phyloP scores from a whole-genome alignment of 495 filamentous ascomycete species.

The Filosporella fistucella region DNA sequence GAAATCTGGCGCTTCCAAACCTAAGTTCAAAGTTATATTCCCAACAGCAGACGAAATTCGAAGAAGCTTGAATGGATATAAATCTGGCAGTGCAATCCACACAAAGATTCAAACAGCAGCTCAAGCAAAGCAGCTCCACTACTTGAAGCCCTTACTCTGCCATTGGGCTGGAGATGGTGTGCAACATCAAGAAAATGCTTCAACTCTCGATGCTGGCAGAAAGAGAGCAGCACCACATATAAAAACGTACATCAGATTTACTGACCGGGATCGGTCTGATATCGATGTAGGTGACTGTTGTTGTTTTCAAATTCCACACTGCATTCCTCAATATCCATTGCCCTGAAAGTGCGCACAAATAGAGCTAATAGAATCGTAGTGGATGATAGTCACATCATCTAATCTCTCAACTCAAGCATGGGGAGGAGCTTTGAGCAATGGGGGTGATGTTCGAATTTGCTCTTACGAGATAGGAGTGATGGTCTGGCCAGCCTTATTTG shows the following conservation, averaged over 20 bases:
- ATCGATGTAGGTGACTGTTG: conserved; percentile 48
- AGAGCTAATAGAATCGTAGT: no score
- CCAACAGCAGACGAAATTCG: conserved; percentile 77
- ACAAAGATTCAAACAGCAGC: conserved; percentile 63
- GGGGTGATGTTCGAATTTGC: conserved; percentile 61
- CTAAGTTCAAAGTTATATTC: conserved; percentile 62
- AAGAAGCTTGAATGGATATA: conserved; percentile 74
- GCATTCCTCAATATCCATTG: background rate
- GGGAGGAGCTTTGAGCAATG: conserved; percentile 55
- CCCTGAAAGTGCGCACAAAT: no score
- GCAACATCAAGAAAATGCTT: conserved; percentile 26
- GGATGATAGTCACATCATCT: conserved; percentile 78
- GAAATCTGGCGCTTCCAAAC: conserved; percentile 28
- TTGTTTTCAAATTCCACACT: background rate
- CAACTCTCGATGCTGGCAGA: conserved; percentile 38
- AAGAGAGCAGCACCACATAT: conserved; percentile 85
- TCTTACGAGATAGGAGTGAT: conserved; percentile 87
- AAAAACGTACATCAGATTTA: conserved; percentile 82
- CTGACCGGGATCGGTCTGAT: conserved; percentile 34
- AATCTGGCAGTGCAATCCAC: conserved; percentile 76
- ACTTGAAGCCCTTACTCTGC: conserved; percentile 62
- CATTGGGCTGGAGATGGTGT: conserved; percentile 62
- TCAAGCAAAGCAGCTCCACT: conserved; percentile 71
- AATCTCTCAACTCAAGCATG: conserved; percentile 89
- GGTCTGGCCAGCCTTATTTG: conserved; percentile 73